A percentile compares a stretch with the other conserved stretches of the same genome.
These are phyloP conservation scores for Exophiala sp. DNA, from an alignment of 2,329 filamentous ascomycete genomes.

Conservation along the genomic window DNA sequence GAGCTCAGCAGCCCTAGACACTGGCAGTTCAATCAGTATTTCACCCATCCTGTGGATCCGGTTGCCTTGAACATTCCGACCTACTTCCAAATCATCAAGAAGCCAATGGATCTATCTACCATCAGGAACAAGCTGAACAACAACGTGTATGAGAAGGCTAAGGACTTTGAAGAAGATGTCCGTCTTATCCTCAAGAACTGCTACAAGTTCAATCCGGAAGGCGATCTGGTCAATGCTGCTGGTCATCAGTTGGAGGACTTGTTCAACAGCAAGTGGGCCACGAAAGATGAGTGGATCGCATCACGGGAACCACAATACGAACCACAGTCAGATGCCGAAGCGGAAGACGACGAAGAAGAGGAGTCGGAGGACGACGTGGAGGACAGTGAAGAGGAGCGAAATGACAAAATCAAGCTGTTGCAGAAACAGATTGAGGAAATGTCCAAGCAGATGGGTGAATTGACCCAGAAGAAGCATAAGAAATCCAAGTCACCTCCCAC, in stretches of 20 bases:
- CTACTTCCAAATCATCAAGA: constrained; percentile 91
- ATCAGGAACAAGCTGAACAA: constrained; percentile 68
- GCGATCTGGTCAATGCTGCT: constrained; percentile 65
- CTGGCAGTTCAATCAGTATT: constrained; percentile 61
- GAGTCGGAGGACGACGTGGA: constrained; percentile 63
- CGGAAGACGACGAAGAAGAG: constrained; percentile 66
- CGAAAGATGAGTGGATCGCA: constrained; percentile 75
- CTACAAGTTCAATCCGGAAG: constrained; percentile 80
- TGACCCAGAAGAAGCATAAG: constrained; percentile 52
- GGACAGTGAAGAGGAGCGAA: constrained; percentile 51
- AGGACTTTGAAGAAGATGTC: constrained; percentile 81
- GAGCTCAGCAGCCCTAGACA: constrained; percentile 75
- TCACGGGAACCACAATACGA: constrained; percentile 63
- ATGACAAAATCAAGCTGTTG: constrained; percentile 58
- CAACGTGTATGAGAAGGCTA: constrained; percentile 72
- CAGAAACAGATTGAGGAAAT: constrained; percentile 69
- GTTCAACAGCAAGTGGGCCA: constrained; percentile 68
- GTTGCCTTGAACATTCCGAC: constrained; percentile 89
- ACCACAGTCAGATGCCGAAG: constrained; percentile 58
- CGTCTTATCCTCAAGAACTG: constrained; percentile 83
- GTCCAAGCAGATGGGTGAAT: constrained; percentile 57
- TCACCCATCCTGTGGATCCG: constrained; percentile 80
- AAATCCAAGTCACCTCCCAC: constrained; percentile 49
- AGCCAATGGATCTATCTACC: constrained; percentile 91
- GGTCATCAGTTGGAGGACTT: constrained; percentile 68